Percentiles rank a stretch among this genome's conserved stretches.
Conservation (phyloP, 2,329 filamentous ascomycete genomes). For the Zasmidium citrigriseum region DNA sequence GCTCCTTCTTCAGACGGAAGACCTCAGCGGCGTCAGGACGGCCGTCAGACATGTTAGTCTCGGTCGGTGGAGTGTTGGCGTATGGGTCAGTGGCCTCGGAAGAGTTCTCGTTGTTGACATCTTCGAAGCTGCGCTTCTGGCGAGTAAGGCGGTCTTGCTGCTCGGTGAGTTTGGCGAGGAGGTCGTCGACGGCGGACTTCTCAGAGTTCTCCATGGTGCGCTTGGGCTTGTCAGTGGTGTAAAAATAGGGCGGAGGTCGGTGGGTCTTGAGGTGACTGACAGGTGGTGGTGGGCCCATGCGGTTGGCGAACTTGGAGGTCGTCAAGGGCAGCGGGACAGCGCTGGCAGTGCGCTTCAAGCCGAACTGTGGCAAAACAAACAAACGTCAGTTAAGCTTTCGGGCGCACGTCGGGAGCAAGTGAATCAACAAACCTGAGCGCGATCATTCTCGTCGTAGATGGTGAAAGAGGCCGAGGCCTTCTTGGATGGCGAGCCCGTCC, state of each 20-base stretch:
- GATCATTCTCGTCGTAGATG: slow-evolving; percentile 27
- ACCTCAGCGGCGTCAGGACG: slow-evolving; percentile 59
- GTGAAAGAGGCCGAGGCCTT: slow-evolving; percentile 22
- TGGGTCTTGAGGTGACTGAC: slow-evolving; percentile 14
- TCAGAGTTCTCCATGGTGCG: slow-evolving; percentile 14
- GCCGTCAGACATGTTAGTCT: slow-evolving; percentile 22
- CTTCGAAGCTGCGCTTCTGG: slow-evolving; percentile 58
- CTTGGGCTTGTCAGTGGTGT: slow-evolving; percentile 8
- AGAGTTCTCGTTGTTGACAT: slow-evolving; percentile 30
- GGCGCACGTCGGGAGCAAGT: slow-evolving; percentile 7
- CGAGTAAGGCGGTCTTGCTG: slow-evolving; percentile 63
- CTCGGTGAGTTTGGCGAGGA: slow-evolving; percentile 73
- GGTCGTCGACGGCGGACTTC: slow-evolving; percentile 60
- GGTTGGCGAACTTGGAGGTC: slow-evolving; percentile 40
- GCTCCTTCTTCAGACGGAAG: slow-evolving; percentile 67
- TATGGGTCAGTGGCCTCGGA: slow-evolving; percentile 34
- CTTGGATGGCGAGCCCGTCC: slow-evolving; percentile 25
- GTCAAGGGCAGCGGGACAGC: slow-evolving; percentile 36
- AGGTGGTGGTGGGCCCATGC: slow-evolving; percentile 20
- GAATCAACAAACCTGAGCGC: slow-evolving; percentile 19
- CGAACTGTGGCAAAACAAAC: slow-evolving; percentile 11
- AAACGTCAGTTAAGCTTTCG: slow-evolving; percentile 16
- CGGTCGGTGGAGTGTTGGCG: slow-evolving; percentile 28
- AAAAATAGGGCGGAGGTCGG: slow-evolving; percentile 23
- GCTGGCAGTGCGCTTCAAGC: slow-evolving; percentile 26